These are phyloP conservation scores for Thinopyrum obtusiflorum DNA, from an alignment of 202 grass and related monocot genomes.

Conservation along the genomic window DNA sequence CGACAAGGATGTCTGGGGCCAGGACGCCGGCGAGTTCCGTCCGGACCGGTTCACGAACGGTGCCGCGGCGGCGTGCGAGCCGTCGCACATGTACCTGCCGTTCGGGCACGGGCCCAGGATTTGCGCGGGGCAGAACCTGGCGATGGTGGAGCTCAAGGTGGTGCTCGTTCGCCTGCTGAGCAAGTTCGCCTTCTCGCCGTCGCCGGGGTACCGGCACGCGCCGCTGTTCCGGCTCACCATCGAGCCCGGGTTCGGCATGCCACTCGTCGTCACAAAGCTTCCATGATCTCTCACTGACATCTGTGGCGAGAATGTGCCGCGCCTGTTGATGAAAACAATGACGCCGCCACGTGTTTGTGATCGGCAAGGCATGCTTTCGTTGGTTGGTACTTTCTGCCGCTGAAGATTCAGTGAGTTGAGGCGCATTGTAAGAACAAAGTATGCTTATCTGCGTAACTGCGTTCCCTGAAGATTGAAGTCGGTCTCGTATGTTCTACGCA, in stretches of 20 bases:
- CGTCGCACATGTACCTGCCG: constrained; percentile 66
- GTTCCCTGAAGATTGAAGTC: not conserved
- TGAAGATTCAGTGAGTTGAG: constrained; percentile 45
- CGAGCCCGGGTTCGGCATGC: constrained; percentile 56
- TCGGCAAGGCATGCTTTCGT: not conserved
- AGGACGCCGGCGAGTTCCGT: constrained; percentile 41
- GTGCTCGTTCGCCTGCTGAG: constrained; percentile 50
- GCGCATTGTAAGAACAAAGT: constrained; percentile 31
- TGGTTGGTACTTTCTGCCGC: not conserved
- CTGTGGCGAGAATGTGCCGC: not conserved
- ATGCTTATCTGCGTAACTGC: constrained; percentile 27
- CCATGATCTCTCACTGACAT: not conserved
- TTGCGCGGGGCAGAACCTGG: constrained; percentile 68
- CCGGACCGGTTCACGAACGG: constrained; percentile 53
- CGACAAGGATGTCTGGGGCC: constrained; percentile 47
- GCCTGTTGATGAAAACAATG: not conserved
- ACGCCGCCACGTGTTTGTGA: not conserved
- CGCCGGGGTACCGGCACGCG: constrained; percentile 52
- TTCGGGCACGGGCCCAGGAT: constrained; percentile 57
- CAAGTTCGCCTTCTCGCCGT: constrained; percentile 48
- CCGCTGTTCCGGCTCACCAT: constrained; percentile 51
- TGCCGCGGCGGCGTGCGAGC: constrained; percentile 28
- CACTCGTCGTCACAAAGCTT: constrained; percentile 48
- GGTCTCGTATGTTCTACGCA: not conserved
- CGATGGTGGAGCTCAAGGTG: constrained; percentile 72